Evolutionary conservation across 768 basidiomycete species (phyloP), one percentile per base, ranked within the genome.

Genomic region (Phlebiopsis gigantea): DNA sequence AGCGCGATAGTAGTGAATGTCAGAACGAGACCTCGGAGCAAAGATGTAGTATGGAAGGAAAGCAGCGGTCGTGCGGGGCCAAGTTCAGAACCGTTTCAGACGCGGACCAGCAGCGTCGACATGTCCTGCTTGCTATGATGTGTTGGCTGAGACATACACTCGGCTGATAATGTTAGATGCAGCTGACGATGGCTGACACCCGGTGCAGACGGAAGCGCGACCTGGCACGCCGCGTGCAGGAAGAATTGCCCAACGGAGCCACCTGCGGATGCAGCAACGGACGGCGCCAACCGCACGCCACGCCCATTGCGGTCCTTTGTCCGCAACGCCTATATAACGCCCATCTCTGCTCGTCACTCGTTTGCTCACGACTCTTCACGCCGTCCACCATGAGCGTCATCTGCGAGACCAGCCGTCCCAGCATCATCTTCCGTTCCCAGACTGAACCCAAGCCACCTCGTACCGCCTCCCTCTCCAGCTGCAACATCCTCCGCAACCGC

Each of bases 401-500:
- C 29, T 59, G 58, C 42, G 53, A 59, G 34, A 41, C 28, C 21
- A 30, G 29, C 43, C 57, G 47, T 5, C 29, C 55, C 4, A 46
- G 41, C 21, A 34, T 28, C 48, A 30, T 25, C 49, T 56, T 48
- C 48, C 58, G 49, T 12, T 4, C 25, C 17, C 42, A 48, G 34
- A 17, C 46, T 12, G 57, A 50, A 19, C 45, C 52, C 4, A 50
- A 24, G 31, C 50, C 60, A 1, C 60, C 64, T n/a, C 49, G 58
- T 1, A 50, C 46, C 48, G 54, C 54, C 22, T 14, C 45, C 31
- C 15, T 19, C 54, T 51, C 55, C 25, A 53, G 41, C 53, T 28
- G 47, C 34, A 53, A 50, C 41, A 30, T 57, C 22, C 59, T 63
- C 31, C 62, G 65, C 34, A 50, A 56, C 28, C 56, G 63, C 4